Evolutionary conservation across 441 rosid genomes (phyloP), one percentile per base, ranked within the genome.

Genomic region (Populus hybrid): DNA sequence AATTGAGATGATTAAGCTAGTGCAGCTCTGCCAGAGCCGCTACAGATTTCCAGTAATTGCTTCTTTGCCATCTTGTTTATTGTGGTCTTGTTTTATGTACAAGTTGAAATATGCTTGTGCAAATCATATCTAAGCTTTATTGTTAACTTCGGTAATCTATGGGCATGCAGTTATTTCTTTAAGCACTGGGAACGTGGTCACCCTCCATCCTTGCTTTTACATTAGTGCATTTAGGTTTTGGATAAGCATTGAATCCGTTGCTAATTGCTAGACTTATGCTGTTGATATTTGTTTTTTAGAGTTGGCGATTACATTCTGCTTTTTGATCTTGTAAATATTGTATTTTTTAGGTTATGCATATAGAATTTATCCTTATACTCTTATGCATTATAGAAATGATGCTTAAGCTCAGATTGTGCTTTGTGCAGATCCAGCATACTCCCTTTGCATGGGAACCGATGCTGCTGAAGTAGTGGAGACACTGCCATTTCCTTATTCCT

Each of bases 391-490:
- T 63, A 12, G 53, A 45, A 45, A 11, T 45, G 53, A 45, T 45
- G 16, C 18, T 45, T 12, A 45, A 12, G 53, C 53, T 45, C 53
- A 11, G 53, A 12, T 45, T 45, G 6, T 45, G 53, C 18, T 0
- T 12, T 26, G 16, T 75, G 78, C 85, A 83, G 86, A 78, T 63
- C 66, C 79, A n/a, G n/a, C n/a, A n/a, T n/a, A n/a, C n/a, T n/a
- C n/a, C n/a, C n/a, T n/a, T n/a, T n/a, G n/a, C n/a, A 93, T 95
- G 99, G 87, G 87, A 77, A 86, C 81, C 21, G 91, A 84, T 81
- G 81, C 45, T 74, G 79, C 83, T 75, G 87, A 82, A 71, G 61
- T 69, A 73, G 82, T 42, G 75, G 89, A 88, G 82, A 76, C 74
- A 73, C 77, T 84, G 78, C 75, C 87, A 69, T 71, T 23, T 70